Conservation (phyloP, 1,139 yeast genomes). For the Taphrina wiesneri region DNA sequence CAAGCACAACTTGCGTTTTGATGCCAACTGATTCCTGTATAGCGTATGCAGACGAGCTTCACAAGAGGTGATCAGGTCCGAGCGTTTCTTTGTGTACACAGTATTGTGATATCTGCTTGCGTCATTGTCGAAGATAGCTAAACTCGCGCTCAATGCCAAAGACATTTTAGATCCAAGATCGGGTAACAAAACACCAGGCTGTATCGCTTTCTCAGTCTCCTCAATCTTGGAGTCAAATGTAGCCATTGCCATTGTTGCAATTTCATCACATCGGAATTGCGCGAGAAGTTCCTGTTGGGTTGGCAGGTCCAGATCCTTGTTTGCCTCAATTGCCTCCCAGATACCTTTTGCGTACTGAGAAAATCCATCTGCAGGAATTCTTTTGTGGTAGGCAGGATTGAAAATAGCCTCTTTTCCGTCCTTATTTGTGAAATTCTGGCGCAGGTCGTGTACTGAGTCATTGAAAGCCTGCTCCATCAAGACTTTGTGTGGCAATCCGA, state of each 20-base stretch:
- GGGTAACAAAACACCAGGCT: conserved; percentile 36
- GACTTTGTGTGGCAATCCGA: conserved; percentile 80
- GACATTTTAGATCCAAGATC: conserved; percentile 31
- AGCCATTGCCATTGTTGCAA: conserved; percentile 56
- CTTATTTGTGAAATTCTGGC: conserved; percentile 54
- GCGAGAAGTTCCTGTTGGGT: conserved; percentile 95
- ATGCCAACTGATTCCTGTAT: conserved; percentile 50
- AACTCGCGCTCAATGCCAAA: conserved; percentile 42
- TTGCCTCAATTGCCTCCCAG: conserved; percentile 91
- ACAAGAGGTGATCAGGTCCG: conserved; percentile 52
- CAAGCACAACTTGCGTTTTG: conserved; percentile 46
- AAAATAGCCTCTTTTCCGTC: conserved; percentile 52
- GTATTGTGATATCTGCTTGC: conserved; percentile 66
- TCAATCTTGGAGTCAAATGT: conserved; percentile 41
- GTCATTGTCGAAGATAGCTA: conserved; percentile 57
- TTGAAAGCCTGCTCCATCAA: conserved; percentile 73
- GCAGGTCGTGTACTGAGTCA: conserved; percentile 63
- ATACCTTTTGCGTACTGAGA: conserved; percentile 83
- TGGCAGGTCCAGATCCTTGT: conserved; percentile 92
- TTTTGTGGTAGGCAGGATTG: conserved; percentile 73
- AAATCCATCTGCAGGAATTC: conserved; percentile 95
- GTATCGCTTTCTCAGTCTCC: conserved; percentile 36
- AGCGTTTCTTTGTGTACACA: conserved; percentile 61
- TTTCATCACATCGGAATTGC: conserved; percentile 90
- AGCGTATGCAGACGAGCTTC: conserved; percentile 51